These are phyloP conservation scores for Globisporangium nodosum DNA, from an alignment of 352 stramenopile genomes.

Conservation along the genomic window DNA sequence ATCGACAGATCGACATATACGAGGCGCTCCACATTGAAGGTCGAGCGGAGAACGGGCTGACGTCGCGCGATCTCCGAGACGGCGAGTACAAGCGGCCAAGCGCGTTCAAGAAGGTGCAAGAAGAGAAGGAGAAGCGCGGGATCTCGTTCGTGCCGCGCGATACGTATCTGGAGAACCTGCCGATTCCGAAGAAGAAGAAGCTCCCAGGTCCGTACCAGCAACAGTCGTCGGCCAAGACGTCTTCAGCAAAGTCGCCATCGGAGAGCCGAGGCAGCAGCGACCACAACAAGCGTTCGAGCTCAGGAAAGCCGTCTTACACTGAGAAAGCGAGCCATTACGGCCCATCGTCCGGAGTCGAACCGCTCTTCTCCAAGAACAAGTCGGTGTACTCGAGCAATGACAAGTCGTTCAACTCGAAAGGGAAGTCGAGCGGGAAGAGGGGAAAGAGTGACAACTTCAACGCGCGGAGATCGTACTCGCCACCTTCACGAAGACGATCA, in stretches of 20 bases:
- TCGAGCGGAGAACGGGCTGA: slow-evolving; percentile 22
- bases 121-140: slow-evolving; percentile 34
- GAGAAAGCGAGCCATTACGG: slow-evolving; percentile 38
- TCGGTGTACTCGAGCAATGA: slow-evolving; percentile 3
- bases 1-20: slow-evolving; percentile 57
- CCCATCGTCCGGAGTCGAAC: slow-evolving; percentile 16
- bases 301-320: slow-evolving; percentile 3
- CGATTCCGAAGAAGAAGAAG: slow-evolving; percentile 44
- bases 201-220: not conserved
- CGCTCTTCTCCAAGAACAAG: slow-evolving; percentile 8
- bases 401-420: slow-evolving; percentile 1
- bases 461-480: slow-evolving; percentile 18
- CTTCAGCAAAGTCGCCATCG: not conserved
- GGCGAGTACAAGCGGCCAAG: slow-evolving; percentile 44
- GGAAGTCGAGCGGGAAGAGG: not conserved
- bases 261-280: slow-evolving; percentile 2
- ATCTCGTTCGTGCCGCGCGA: slow-evolving; percentile 30
- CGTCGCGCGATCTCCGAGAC: slow-evolving; percentile 22
- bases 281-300: slow-evolving; percentile 8
- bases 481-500: slow-evolving; percentile 13
- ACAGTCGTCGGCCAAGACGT: not conserved
- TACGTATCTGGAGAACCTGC: slow-evolving; percentile 38
- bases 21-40: slow-evolving; percentile 44
- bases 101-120: slow-evolving; percentile 48
- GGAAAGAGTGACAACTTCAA: slow-evolving; percentile 15